A percentile compares a stretch with the other conserved stretches of the same genome.
Conservation (phyloP, 306 rosid genomes). For the Cercis canadensis region DNA sequence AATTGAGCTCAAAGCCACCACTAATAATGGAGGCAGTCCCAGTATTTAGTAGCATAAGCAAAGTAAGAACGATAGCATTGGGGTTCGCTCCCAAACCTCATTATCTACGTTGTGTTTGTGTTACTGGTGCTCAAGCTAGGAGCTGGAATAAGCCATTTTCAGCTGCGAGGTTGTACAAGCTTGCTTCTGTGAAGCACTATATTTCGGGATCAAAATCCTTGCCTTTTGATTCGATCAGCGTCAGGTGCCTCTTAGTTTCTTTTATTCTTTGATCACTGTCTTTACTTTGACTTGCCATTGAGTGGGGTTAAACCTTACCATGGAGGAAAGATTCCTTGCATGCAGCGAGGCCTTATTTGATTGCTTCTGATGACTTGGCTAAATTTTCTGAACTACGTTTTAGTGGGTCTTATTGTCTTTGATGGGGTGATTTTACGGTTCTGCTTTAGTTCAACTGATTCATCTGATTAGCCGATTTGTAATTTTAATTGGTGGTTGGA, state of each 20-base stretch:
- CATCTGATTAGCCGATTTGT: too few relatives aligned
- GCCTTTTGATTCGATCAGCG: background rate
- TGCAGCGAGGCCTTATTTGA: too few relatives aligned
- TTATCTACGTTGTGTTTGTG: background rate
- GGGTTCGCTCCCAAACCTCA: background rate
- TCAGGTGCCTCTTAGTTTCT: slow-evolving; percentile 34
- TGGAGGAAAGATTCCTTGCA: background rate
- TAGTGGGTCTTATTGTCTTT: background rate
- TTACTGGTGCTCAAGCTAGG: background rate
- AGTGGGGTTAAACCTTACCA: too few relatives aligned
- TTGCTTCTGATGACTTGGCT: background rate
- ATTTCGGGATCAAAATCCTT: background rate
- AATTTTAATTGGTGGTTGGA: background rate
- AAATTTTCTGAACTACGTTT: background rate
- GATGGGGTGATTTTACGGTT: background rate
- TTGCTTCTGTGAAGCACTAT: background rate
- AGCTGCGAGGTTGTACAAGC: slow-evolving; percentile 1
- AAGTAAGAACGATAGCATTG: background rate
- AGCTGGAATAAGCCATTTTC: background rate
- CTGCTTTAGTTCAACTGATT: slow-evolving; percentile 6
- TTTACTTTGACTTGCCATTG: background rate
- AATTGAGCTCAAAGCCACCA: background rate
- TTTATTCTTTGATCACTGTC: background rate
- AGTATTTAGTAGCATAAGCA: slow-evolving; percentile 12
- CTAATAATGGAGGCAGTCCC: slow-evolving; percentile 16